Evolutionary conservation across 768 basidiomycete species (phyloP).

Genomic region (Serendipita vermifera): DNA sequence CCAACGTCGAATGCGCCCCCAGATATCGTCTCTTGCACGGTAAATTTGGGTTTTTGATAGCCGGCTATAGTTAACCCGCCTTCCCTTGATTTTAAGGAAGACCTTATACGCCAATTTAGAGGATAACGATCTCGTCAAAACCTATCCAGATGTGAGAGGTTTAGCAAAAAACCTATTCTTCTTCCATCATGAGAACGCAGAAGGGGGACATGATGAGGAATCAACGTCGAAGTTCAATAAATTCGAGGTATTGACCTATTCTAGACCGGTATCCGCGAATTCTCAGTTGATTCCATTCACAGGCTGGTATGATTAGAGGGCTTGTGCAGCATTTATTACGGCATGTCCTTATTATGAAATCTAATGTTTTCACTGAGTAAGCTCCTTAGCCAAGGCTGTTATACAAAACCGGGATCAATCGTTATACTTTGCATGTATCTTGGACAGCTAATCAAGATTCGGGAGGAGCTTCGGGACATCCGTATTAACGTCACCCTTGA

Average conservation of each 20-base stretch:
- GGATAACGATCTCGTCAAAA: conserved; percentile 42
- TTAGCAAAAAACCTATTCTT: conserved; percentile 55
- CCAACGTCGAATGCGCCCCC: conserved; percentile 63
- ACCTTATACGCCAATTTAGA: conserved; percentile 49
- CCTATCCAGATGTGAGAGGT: conserved; percentile 47
- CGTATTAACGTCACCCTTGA: conserved; percentile 54
- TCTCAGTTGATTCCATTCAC: conserved; percentile 19
- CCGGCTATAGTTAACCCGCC: too few relatives aligned
- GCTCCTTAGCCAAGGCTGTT: conserved; percentile 33
- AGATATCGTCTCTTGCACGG: conserved; percentile 51
- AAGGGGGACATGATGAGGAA: conserved; percentile 49
- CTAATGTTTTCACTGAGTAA: neutral
- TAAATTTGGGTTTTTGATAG: too few relatives aligned
- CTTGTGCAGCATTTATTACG: conserved; percentile 40
- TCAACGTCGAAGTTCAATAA: conserved; percentile 51
- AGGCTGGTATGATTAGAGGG: conserved; percentile 39
- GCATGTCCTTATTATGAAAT: too few relatives aligned
- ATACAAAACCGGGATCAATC: conserved; percentile 36
- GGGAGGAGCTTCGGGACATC: conserved; percentile 27
- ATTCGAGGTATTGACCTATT: conserved; percentile 42
- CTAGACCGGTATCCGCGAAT: too few relatives aligned
- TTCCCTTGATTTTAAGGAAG: too few relatives aligned
- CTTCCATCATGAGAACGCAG: conserved; percentile 45
- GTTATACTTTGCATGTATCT: conserved; percentile 44
- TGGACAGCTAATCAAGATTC: conserved; percentile 35